A percentile compares a stretch with the other conserved stretches of the same genome.
Evolutionary conservation across 176 grass and related monocot genomes (phyloP).

Genomic region (Melocanna baccifera): DNA sequence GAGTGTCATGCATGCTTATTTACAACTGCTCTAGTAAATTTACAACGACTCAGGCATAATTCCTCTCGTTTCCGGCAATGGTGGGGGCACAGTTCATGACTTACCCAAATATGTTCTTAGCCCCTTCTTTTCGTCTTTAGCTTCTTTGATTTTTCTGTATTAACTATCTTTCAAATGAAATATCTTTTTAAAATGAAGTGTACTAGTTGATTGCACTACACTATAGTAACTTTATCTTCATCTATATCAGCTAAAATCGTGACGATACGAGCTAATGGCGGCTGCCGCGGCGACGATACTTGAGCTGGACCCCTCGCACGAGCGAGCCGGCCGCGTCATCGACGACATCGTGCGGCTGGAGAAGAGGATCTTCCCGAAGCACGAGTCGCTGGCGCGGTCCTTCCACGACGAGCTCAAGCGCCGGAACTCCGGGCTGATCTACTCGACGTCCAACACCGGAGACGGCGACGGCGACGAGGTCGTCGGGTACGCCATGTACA

Average conservation of each 20-base stretch:
- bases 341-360: constrained; percentile 70
- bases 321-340: constrained; percentile 37
- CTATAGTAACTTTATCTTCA: too few species aligned
- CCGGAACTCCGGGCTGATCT: constrained; percentile 70
- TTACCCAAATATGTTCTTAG: background rate
- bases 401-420: constrained; percentile 68
- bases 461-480: constrained; percentile 34
- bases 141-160: too few species aligned
- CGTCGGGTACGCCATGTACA: constrained; percentile 79
- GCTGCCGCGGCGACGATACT: constrained; percentile 27
- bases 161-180: too few species aligned
- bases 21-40: constrained; percentile 64
- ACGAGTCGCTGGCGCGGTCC: constrained; percentile 77
- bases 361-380: constrained; percentile 85
- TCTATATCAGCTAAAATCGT: too few species aligned
- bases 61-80: background rate
- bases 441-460: constrained; percentile 28
- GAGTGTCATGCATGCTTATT: constrained; percentile 35
- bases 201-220: too few species aligned
- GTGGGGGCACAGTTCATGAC: background rate
- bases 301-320: constrained; percentile 55
- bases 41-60: constrained; percentile 17
- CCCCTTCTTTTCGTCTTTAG: too few species aligned
- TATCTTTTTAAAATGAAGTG: too few species aligned
- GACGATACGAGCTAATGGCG: constrained; percentile 23